phyloP scores from a whole-genome alignment of 805 yeast genomes.

The Ogataea trehalophila region DNA sequence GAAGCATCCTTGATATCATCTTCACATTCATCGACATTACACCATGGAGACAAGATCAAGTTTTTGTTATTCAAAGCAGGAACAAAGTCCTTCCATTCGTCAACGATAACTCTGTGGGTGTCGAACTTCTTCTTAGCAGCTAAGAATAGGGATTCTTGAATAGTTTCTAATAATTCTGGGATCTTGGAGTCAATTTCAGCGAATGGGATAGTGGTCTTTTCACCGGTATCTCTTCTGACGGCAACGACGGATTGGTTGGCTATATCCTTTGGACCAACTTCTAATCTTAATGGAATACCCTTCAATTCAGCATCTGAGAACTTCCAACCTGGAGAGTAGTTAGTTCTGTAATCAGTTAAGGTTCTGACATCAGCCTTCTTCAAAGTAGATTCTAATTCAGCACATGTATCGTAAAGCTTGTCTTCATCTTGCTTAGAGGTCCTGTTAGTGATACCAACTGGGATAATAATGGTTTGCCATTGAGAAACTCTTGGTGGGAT shows the following conservation, averaged over 20 bases:
- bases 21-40: slow-evolving; percentile 92
- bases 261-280: slow-evolving; percentile 94
- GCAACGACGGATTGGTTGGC: slow-evolving; percentile 74
- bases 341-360: slow-evolving; percentile 83
- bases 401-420: slow-evolving; percentile 65
- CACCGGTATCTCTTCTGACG: slow-evolving; percentile 89
- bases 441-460: slow-evolving; percentile 91
- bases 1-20: slow-evolving; percentile 92
- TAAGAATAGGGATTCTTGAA: slow-evolving; percentile 70
- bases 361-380: slow-evolving; percentile 63
- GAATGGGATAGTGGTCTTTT: slow-evolving; percentile 63
- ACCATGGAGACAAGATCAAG: slow-evolving; percentile 93
- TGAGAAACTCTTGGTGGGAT: slow-evolving; percentile 97
- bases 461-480: slow-evolving; percentile 85
- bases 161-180: slow-evolving; percentile 72
- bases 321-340: slow-evolving; percentile 98
- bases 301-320: slow-evolving; percentile 95
- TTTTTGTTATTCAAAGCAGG: slow-evolving; percentile 89
- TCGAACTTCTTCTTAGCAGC: slow-evolving; percentile 83
- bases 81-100: slow-evolving; percentile 88
- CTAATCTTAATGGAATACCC: slow-evolving; percentile 92
- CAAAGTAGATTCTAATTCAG: slow-evolving; percentile 60
- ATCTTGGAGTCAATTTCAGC: slow-evolving; percentile 60
- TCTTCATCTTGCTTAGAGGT: slow-evolving; percentile 72
- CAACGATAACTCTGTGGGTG: slow-evolving; percentile 73